A percentile compares a stretch with the other conserved stretches of the same genome.
These are phyloP conservation scores for Candida sojae DNA, from an alignment of 1,139 yeast species.

Conservation along the genomic window DNA sequence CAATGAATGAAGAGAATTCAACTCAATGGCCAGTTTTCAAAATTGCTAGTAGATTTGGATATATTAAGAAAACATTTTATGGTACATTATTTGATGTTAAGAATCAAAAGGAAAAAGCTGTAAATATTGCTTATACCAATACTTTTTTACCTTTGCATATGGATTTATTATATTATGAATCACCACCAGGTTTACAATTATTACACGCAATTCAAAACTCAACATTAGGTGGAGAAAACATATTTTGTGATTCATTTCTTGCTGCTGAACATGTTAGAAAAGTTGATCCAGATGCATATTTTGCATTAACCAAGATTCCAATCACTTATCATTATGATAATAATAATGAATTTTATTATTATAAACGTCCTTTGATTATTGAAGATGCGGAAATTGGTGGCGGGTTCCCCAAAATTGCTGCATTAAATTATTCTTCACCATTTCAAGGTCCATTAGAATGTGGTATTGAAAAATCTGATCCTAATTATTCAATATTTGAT, in stretches of 20 bases:
- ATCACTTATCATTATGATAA: slow-evolving; percentile 71
- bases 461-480: slow-evolving; percentile 41
- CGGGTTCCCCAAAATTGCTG: slow-evolving; percentile 45
- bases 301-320: slow-evolving; percentile 64
- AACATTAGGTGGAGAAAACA: slow-evolving; percentile 68
- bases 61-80: slow-evolving; percentile 71
- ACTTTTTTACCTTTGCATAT: slow-evolving; percentile 73
- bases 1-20: slow-evolving; percentile 31
- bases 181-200: slow-evolving; percentile 82
- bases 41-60: slow-evolving; percentile 67
- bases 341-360: slow-evolving; percentile 64
- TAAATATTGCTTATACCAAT: slow-evolving; percentile 72
- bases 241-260: slow-evolving; percentile 73
- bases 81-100: slow-evolving; percentile 75
- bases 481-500: slow-evolving; percentile 14
- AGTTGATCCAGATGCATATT: slow-evolving; percentile 62
- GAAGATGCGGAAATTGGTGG: slow-evolving; percentile 47
- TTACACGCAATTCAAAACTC: slow-evolving; percentile 67
- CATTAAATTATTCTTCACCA: slow-evolving; percentile 79
- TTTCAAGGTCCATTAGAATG: slow-evolving; percentile 79
- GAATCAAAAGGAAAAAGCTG: slow-evolving; percentile 57
- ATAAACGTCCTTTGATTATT: slow-evolving; percentile 64
- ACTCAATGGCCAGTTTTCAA: slow-evolving; percentile 41
- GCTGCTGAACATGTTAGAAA: slow-evolving; percentile 61
- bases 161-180: slow-evolving; percentile 78